A percentile compares a stretch with the other conserved stretches of the same genome.
Conservation (phyloP, 2,329 filamentous ascomycete species). For the Aureobasidium sp. region DNA sequence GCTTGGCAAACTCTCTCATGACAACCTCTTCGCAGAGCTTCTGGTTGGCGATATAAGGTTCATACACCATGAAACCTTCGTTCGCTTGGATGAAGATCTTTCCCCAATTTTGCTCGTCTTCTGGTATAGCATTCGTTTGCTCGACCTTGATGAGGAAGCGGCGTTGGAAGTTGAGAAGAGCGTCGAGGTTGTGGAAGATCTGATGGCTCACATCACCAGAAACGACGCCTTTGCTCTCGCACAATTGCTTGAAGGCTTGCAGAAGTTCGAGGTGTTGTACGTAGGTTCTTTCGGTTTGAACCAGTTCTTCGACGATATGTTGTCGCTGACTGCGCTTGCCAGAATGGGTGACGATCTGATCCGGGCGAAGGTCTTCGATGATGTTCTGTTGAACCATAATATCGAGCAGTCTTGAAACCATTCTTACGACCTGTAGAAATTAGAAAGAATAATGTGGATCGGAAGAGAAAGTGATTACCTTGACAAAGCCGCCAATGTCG, state of each 20-base stretch:
- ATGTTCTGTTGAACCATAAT: conserved; percentile 70
- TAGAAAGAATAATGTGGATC: conserved; percentile 15
- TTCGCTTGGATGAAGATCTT: conserved; percentile 77
- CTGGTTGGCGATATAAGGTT: conserved; percentile 96
- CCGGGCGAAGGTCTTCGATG: conserved; percentile 47
- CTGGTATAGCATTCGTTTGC: conserved; percentile 78
- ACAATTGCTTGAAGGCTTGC: conserved; percentile 79
- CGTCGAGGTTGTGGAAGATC: conserved; percentile 94
- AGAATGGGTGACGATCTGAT: conserved; percentile 39
- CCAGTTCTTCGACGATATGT: conserved; percentile 82
- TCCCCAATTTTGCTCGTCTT: conserved; percentile 82
- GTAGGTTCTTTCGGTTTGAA: conserved; percentile 94
- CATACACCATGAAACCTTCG: conserved; percentile 84
- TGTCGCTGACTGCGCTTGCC: conserved; percentile 64
- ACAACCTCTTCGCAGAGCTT: conserved; percentile 81
- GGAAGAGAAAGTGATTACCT: conserved; percentile 45
- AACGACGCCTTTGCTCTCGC: conserved; percentile 80
- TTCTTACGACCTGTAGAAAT: conserved; percentile 61
- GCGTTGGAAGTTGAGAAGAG: conserved; percentile 89
- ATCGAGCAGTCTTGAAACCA: conserved; percentile 87
- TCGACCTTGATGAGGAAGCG: conserved; percentile 93
- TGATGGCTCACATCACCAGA: conserved; percentile 85
- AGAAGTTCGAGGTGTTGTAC: conserved; percentile 94
- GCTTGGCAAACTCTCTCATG: conserved; percentile 77
- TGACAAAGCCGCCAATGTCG: conserved; percentile 95